phyloP scores from a whole-genome alignment of 306 rosid species.

The Ormosia emarginata region DNA sequence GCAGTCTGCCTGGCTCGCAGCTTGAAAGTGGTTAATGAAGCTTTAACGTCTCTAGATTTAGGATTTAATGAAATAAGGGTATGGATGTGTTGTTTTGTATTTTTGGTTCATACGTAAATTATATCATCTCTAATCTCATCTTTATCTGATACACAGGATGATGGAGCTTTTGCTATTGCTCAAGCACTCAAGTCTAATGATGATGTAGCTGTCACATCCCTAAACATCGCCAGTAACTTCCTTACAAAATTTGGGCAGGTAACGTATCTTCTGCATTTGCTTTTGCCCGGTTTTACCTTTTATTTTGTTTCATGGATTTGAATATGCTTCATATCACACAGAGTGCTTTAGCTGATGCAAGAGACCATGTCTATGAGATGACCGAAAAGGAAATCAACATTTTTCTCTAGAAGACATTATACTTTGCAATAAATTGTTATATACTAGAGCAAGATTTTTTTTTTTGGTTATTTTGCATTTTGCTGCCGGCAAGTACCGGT shows the following conservation, averaged over 20 bases:
- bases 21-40: slow-evolving; percentile 97
- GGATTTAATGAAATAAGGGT: slow-evolving; percentile 99
- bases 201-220: slow-evolving; percentile 71
- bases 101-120: background rate
- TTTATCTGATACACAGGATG: slow-evolving; percentile 61
- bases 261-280: background rate
- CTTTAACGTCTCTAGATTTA: slow-evolving; percentile 80
- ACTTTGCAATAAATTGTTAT: background rate
- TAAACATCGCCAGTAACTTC: slow-evolving; percentile 81
- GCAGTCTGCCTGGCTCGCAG: slow-evolving; percentile 91
- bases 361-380: slow-evolving; percentile 96
- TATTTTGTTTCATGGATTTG: background rate
- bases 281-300: background rate
- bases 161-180: slow-evolving; percentile 96
- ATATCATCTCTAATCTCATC: slow-evolving; percentile 7
- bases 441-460: background rate
- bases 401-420: slow-evolving; percentile 46
- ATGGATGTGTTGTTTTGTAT: background rate
- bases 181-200: slow-evolving; percentile 96
- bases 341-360: slow-evolving; percentile 94
- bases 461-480: slow-evolving; percentile 20
- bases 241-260: slow-evolving; percentile 98
- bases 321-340: slow-evolving; percentile 35
- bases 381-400: slow-evolving; percentile 84
- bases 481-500: slow-evolving; percentile 27